Conservation (phyloP, 148 eudicot species). For the Amaranthus cruentus region DNA sequence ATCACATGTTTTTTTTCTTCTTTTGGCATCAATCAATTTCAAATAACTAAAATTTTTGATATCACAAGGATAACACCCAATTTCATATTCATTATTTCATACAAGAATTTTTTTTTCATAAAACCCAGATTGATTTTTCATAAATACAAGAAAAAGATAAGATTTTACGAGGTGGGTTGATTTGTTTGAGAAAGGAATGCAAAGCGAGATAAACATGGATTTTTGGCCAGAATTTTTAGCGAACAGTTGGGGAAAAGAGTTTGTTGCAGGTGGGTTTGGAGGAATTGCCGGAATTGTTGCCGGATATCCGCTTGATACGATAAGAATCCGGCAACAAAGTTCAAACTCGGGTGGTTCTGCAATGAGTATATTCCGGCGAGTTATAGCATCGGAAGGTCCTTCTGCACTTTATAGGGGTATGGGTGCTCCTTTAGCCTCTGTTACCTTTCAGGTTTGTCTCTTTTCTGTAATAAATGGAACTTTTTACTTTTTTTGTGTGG, state of each 20-base stretch:
- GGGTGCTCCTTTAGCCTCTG: conserved; percentile 87
- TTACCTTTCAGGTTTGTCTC: conserved; percentile 69
- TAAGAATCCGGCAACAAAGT: conserved; percentile 70
- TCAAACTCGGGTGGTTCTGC: conserved; percentile 55
- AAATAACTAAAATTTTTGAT: neutral
- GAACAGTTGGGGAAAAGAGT: conserved; percentile 84
- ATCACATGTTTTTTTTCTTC: neutral
- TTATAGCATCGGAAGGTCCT: conserved; percentile 53
- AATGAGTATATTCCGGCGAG: conserved; percentile 42
- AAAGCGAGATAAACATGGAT: conserved; percentile 44
- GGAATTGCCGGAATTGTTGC: conserved; percentile 77
- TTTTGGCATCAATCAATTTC: neutral
- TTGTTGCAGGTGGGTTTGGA: conserved; percentile 90
- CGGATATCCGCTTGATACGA: conserved; percentile 87
- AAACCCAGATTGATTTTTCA: neutral
- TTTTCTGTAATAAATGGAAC: neutral
- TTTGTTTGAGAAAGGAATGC: neutral
- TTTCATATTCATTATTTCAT: neutral
- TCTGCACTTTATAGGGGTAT: conserved; percentile 73
- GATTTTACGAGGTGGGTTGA: neutral
- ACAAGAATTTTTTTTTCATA: neutral
- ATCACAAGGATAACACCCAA: neutral
- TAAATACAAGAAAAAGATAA: neutral
- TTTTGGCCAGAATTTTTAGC: conserved; percentile 96
- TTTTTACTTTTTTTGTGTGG: neutral